Evolutionary conservation across 2,329 filamentous ascomycete species (phyloP).

Genomic region (Talaromyces rugulosus): DNA sequence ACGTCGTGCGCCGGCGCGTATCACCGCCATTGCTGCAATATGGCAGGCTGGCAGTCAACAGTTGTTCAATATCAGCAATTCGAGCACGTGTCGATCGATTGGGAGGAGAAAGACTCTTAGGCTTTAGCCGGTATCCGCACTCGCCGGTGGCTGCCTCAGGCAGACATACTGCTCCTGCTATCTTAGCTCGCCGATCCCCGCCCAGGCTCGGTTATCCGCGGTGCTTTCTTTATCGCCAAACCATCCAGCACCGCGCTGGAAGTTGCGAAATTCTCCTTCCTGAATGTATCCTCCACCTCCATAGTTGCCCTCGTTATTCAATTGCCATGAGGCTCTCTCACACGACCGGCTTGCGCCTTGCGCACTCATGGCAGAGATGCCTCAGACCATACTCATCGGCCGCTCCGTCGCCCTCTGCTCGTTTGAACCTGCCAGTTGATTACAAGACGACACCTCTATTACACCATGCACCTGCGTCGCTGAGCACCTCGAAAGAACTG

Average conservation of each 20-base stretch:
- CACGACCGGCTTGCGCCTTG: conserved; percentile 9
- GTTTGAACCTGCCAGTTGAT: conserved; percentile 81
- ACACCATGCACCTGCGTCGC: conserved; percentile 69
- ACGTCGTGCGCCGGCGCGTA: not conserved
- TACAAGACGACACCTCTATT: conserved; percentile 79
- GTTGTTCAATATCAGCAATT: not conserved
- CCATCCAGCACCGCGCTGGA: not conserved
- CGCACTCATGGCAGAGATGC: conserved; percentile 5
- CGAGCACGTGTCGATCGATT: conserved; percentile 4
- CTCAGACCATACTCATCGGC: conserved; percentile 44
- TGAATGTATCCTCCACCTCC: not conserved
- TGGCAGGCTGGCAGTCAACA: not conserved
- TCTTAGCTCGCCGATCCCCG: not conserved
- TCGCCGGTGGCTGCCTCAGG: not conserved
- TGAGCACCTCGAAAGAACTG: conserved; percentile 69
- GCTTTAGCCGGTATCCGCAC: not conserved
- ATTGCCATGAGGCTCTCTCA: conserved; percentile 10
- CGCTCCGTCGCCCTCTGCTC: conserved; percentile 45
- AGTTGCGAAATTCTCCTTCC: not conserved
- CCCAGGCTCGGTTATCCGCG: conserved; percentile 12
- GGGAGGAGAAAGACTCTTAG: not conserved
- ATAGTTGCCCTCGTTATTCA: not conserved
- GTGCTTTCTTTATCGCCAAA: conserved; percentile 2
- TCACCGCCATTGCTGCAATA: not conserved
- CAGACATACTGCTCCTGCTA: not conserved